Conservation (phyloP, 768 basidiomycete genomes). For the Psilocybe azurescens region DNA sequence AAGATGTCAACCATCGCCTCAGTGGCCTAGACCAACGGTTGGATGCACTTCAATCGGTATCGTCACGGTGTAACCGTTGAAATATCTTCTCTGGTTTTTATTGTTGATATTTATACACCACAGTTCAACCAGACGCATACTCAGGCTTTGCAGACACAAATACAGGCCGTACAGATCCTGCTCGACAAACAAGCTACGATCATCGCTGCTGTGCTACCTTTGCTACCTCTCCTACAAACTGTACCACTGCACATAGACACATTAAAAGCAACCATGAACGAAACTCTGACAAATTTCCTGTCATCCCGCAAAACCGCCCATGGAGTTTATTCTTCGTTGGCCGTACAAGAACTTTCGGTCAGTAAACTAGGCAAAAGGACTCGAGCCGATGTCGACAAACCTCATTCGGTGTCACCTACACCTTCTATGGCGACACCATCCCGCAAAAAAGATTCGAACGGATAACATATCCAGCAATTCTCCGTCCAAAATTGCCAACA, state of each 20-base stretch:
- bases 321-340: not conserved
- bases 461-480: not conserved
- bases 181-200: conserved; percentile 68
- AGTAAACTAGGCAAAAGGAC: conserved; percentile 13
- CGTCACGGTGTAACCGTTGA: not conserved
- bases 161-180: conserved; percentile 59
- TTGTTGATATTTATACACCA: not conserved
- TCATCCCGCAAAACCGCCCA: not conserved
- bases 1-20: conserved; percentile 46
- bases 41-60: conserved; percentile 59
- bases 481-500: not conserved
- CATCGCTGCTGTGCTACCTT: conserved; percentile 57
- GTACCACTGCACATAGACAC: conserved; percentile 62
- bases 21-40: conserved; percentile 58
- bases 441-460: not conserved
- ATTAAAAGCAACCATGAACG: conserved; percentile 37
- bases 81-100: not conserved
- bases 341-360: not conserved
- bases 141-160: conserved; percentile 55
- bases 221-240: conserved; percentile 65
- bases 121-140: conserved; percentile 54
- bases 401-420: not conserved
- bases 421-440: not conserved
- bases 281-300: conserved; percentile 24
- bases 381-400: not conserved